Percentiles rank a stretch among this genome's conserved stretches.
phyloP scores from a whole-genome alignment of 352 stramenopile genomes.

The Globisporangium alternatum region DNA sequence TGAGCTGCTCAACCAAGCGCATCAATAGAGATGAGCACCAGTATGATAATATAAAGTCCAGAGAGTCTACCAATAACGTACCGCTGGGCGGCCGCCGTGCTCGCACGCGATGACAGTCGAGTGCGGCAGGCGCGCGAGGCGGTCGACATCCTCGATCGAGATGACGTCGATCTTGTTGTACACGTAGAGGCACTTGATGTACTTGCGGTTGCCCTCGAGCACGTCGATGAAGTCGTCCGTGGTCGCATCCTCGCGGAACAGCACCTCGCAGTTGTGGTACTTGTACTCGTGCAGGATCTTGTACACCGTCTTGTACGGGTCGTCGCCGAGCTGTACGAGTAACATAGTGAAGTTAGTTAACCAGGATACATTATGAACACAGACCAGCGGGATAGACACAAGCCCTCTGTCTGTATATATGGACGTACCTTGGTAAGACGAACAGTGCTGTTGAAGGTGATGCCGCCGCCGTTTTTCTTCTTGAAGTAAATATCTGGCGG shows the following conservation, averaged over 20 bases:
- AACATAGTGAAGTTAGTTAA: not conserved
- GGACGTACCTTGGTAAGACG: constrained; percentile 89
- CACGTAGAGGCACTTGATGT: constrained; percentile 99
- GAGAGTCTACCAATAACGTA: constrained; percentile 21
- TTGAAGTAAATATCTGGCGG: constrained; percentile 96
- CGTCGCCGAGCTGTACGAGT: constrained; percentile 62
- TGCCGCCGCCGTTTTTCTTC: constrained; percentile 93
- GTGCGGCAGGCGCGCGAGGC: constrained; percentile 94
- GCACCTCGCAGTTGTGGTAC: constrained; percentile 96
- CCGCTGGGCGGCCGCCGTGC: constrained; percentile 66
- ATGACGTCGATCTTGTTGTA: constrained; percentile 99
- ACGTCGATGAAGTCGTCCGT: constrained; percentile 99
- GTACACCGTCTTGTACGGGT: constrained; percentile 88
- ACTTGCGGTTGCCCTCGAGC: constrained; percentile 98
- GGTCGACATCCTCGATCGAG: constrained; percentile 98
- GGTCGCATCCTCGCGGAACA: constrained; percentile 96
- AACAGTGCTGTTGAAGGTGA: constrained; percentile 96
- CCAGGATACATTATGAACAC: not conserved
- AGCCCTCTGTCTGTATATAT: not conserved
- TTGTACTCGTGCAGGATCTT: constrained; percentile 96
- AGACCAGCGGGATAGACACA: too few species aligned
- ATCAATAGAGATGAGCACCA: not conserved
- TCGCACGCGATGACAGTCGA: constrained; percentile 96
- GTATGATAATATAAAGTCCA: not conserved
- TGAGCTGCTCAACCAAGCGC: constrained; percentile 76